Evolutionary conservation across 352 stramenopile species (phyloP).

Genomic region (Globisporangium splendens): DNA sequence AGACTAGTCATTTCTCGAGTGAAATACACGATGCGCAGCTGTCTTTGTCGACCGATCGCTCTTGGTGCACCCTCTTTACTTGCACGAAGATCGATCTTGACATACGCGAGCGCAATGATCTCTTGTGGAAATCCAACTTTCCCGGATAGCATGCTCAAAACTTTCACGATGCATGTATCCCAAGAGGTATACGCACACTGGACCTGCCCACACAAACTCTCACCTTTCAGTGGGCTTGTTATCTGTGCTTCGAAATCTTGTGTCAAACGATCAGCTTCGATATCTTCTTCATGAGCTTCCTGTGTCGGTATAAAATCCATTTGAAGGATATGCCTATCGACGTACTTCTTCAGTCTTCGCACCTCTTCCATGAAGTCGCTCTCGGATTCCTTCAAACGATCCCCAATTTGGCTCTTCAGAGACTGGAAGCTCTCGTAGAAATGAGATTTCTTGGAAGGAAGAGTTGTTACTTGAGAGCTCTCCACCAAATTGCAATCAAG

Average conservation of each 20-base stretch:
- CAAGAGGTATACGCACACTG: constrained; percentile 20
- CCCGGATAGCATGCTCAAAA: constrained; percentile 21
- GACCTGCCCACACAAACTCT: constrained; percentile 1
- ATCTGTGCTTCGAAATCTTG: constrained; percentile 38
- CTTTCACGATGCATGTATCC: constrained; percentile 31
- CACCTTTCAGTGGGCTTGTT: not conserved
- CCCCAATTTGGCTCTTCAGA: constrained; percentile 7
- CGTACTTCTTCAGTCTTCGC: constrained; percentile 35
- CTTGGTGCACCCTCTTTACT: not conserved
- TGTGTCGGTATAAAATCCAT: constrained; percentile 39
- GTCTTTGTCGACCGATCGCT: constrained; percentile 9
- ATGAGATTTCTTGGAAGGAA: constrained; percentile 56
- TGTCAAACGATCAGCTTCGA: constrained; percentile 46
- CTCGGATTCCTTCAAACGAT: constrained; percentile 14
- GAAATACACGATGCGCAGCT: constrained; percentile 40
- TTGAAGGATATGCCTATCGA: constrained; percentile 40
- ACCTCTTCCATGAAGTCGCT: constrained; percentile 19
- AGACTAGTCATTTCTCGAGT: constrained; percentile 18
- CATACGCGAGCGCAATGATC: constrained; percentile 30
- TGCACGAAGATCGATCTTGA: constrained; percentile 18
- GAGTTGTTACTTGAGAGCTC: constrained; percentile 48
- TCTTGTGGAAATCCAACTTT: constrained; percentile 21
- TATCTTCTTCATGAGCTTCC: constrained; percentile 21
- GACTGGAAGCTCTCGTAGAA: constrained; percentile 31
- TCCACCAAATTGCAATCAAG: constrained; percentile 58